Conservation (phyloP, 2,329 filamentous ascomycete species). For the Decorospora gaudefroyi region DNA sequence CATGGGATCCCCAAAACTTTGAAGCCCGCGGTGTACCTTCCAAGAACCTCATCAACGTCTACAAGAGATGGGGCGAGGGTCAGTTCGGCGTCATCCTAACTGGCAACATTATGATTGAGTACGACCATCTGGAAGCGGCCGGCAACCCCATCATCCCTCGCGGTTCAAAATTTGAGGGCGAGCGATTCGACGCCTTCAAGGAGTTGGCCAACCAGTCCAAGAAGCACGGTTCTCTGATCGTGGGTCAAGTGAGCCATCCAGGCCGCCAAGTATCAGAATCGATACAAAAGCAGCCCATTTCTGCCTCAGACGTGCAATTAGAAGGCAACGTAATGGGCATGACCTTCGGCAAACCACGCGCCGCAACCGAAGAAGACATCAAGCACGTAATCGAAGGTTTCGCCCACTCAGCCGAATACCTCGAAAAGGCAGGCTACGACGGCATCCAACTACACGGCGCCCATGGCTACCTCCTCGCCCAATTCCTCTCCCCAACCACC, state of each 20-base stretch:
- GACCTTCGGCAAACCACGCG: constrained; percentile 59
- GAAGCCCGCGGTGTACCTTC: constrained; percentile 60
- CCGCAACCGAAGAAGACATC: constrained; percentile 61
- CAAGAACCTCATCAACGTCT: constrained; percentile 60
- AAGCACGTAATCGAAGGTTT: constrained; percentile 62
- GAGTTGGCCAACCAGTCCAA: constrained; percentile 60
- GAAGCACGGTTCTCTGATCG: constrained; percentile 61
- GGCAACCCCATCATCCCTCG: constrained; percentile 65
- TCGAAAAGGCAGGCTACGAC: constrained; percentile 64
- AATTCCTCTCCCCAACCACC: constrained; percentile 51
- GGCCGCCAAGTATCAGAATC: constrained; percentile 58
- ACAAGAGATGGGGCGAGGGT: constrained; percentile 58
- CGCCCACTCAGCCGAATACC: constrained; percentile 65
- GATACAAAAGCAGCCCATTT: constrained; percentile 57
- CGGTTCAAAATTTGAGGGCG: constrained; percentile 57
- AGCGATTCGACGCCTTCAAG: constrained; percentile 64
- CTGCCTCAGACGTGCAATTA: constrained; percentile 53
- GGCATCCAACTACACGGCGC: constrained; percentile 55
- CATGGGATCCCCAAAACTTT: constrained; percentile 61
- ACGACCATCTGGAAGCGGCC: constrained; percentile 61
- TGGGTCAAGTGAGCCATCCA: constrained; percentile 66
- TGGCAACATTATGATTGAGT: constrained; percentile 68
- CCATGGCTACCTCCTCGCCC: constrained; percentile 53
- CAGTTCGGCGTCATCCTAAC: constrained; percentile 58
- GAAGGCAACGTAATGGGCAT: constrained; percentile 48